Evolutionary conservation across 306 rosid genomes (phyloP), one percentile per base, ranked within the genome.

Genomic region (Urtica urens): DNA sequence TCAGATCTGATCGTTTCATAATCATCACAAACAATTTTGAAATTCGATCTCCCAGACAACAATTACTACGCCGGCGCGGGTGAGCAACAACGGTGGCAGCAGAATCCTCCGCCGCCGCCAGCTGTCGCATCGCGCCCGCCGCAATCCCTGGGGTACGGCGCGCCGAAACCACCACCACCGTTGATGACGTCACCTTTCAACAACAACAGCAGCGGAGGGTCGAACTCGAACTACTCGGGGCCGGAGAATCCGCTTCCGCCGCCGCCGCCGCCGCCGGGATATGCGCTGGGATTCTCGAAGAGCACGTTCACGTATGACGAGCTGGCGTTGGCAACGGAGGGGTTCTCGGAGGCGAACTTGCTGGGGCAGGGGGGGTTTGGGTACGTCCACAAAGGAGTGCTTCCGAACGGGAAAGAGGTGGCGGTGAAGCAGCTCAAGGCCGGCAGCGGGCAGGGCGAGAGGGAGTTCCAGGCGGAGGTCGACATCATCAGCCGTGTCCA

Each of bases 361-460:
- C 95, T 90, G 3, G 99, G 99, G 48, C 87, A 77, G 64, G 99
- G 99, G 49, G 99, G 99, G 53, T 90, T 90, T 55, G 99, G 99
- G 43, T 85, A 77, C 51, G 99, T 90, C 23, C 99, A 90, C 42
- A 81, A 74, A 62, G 99, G 99, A 49, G 46, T 85, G 10, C 87
- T 90, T 49, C 95, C 99, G 1, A 81, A 79, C 20, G 99, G 99
- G 10, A 90, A 90, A 69, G 99, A 90, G 58, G 94, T 90, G 7
- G 99, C 99, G 0, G 68, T 90, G 44, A 90, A 90, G 72, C 99
- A 85, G 69, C 72, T 90, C 38, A 90, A 90, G 68, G 92, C 87
- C 3, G 99, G 95, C 59, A 90, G 99, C 15, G 95, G 95, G 42
- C 99, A 90, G 66, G 99, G 99, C 31, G 99, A 90, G 51, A 84